Evolutionary conservation across 352 stramenopile species (phyloP).

Genomic region (Plasmopara muralis): DNA sequence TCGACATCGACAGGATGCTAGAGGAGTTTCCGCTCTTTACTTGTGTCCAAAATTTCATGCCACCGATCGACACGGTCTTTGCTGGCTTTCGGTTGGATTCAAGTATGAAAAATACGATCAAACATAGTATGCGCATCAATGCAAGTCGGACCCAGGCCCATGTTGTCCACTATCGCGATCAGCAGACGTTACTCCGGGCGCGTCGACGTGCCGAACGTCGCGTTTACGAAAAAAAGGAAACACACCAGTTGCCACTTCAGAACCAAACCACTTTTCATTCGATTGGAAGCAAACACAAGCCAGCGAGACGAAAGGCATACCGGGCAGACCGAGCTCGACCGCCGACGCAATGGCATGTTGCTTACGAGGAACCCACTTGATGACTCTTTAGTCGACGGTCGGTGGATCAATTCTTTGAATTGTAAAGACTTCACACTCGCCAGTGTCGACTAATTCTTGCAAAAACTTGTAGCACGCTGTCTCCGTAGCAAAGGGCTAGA

Average conservation of each 20-base stretch:
- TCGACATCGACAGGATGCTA: slow-evolving; percentile 37
- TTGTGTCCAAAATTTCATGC: slow-evolving; percentile 16
- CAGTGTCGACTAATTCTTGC: slow-evolving; percentile 58
- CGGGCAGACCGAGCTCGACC: slow-evolving; percentile 29
- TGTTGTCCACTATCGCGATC: slow-evolving; percentile 61
- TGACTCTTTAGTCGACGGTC: no score
- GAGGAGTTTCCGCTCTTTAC: slow-evolving; percentile 37
- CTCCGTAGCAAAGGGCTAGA: slow-evolving; percentile 42
- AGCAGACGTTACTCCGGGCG: slow-evolving; percentile 39
- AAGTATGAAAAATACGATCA: slow-evolving; percentile 67
- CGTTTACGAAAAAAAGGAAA: slow-evolving; percentile 61
- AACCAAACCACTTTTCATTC: slow-evolving; percentile 35
- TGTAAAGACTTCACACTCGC: slow-evolving; percentile 66
- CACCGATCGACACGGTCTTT: slow-evolving; percentile 49
- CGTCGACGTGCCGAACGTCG: slow-evolving; percentile 55
- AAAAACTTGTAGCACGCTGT: slow-evolving; percentile 46
- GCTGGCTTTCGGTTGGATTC: slow-evolving; percentile 64
- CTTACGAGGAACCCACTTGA: no score
- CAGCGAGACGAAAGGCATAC: slow-evolving; percentile 41
- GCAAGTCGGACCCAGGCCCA: slow-evolving; percentile 59
- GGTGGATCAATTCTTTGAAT: slow-evolving; percentile 8
- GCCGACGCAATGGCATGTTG: no score
- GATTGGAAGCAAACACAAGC: slow-evolving; percentile 24
- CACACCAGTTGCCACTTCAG: slow-evolving; percentile 23
- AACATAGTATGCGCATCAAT: slow-evolving; percentile 74